Evolutionary conservation across 306 rosid species (phyloP).

Genomic region (Delonix regia): DNA sequence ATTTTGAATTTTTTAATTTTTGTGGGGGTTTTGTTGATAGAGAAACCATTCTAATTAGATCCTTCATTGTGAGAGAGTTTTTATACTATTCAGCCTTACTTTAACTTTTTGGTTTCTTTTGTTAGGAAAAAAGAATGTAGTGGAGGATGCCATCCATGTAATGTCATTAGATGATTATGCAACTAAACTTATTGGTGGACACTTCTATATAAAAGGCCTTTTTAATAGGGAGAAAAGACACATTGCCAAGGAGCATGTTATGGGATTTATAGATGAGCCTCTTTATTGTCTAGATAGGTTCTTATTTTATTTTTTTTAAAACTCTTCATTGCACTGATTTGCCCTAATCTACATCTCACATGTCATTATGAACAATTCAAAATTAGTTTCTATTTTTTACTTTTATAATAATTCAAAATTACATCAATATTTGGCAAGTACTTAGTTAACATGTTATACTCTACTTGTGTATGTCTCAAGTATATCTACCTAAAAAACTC

Average conservation of each 20-base stretch:
- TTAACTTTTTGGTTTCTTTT: conserved; percentile 96
- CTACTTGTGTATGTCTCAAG: background rate
- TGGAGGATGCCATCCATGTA: conserved; percentile 94
- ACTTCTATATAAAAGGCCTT: conserved; percentile 96
- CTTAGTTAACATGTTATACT: background rate
- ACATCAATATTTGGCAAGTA: background rate
- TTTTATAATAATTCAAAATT: background rate
- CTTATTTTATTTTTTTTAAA: conserved; percentile 19
- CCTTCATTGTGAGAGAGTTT: conserved; percentile 93
- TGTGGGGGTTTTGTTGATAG: conserved; percentile 95
- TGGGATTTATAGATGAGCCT: conserved; percentile 97
- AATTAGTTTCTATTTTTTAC: background rate
- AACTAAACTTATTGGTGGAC: conserved; percentile 93
- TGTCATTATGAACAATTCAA: background rate
- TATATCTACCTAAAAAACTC: too few relatives aligned
- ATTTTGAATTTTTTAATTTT: conserved; percentile 33
- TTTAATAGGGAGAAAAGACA: conserved; percentile 93
- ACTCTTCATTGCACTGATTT: background rate
- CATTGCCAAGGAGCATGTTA: conserved; percentile 97
- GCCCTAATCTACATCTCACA: background rate
- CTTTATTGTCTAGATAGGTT: conserved; percentile 95
- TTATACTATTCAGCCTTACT: conserved; percentile 92
- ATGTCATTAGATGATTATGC: conserved; percentile 93
- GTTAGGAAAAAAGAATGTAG: conserved; percentile 86
- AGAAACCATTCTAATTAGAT: conserved; percentile 86